Percentiles rank a stretch among this genome's conserved stretches.
These are phyloP conservation scores for Amylostereum areolatum DNA, from an alignment of 1,284 basidiomycete species.

Conservation along the genomic window DNA sequence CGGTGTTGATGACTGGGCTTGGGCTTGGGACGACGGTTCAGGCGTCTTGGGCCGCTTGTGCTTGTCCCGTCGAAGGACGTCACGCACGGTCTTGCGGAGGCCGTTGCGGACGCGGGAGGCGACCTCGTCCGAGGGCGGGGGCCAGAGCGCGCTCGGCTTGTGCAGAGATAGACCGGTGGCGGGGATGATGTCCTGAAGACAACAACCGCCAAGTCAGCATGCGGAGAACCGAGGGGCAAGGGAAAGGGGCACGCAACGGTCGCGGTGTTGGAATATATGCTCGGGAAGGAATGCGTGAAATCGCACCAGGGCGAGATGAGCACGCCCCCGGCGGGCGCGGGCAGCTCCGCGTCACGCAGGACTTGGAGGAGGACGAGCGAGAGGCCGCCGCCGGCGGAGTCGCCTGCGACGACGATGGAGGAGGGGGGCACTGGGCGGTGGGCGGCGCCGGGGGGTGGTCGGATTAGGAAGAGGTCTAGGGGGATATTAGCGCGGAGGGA, in stretches of 20 bases:
- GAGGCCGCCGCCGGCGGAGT: slow-evolving; percentile 92
- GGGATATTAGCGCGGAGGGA: neutral
- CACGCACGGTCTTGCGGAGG: slow-evolving; percentile 57
- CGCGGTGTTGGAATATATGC: slow-evolving; percentile 78
- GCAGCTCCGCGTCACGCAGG: slow-evolving; percentile 83
- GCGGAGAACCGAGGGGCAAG: neutral
- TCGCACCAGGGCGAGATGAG: slow-evolving; percentile 92
- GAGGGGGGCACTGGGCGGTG: slow-evolving; percentile 80
- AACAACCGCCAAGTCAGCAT: neutral
- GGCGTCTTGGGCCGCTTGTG: too few species aligned
- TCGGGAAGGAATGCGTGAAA: slow-evolving; percentile 91
- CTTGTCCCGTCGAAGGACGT: slow-evolving; percentile 45
- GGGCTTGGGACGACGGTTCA: too few species aligned
- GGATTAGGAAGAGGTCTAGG: slow-evolving; percentile 61
- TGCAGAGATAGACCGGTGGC: slow-evolving; percentile 62
- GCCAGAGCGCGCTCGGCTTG: slow-evolving; percentile 89
- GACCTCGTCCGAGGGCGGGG: slow-evolving; percentile 77
- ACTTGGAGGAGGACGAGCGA: slow-evolving; percentile 83
- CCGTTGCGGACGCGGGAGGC: slow-evolving; percentile 57
- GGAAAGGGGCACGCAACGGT: slow-evolving; percentile 57
- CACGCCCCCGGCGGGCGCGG: slow-evolving; percentile 79
- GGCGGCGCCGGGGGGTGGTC: slow-evolving; percentile 55
- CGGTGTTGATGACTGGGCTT: too few species aligned
- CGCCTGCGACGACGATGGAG: slow-evolving; percentile 83
- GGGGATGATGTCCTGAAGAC: slow-evolving; percentile 66